phyloP scores from a whole-genome alignment of 441 rosid genomes.

The Bocquillonia castaneifolia region DNA sequence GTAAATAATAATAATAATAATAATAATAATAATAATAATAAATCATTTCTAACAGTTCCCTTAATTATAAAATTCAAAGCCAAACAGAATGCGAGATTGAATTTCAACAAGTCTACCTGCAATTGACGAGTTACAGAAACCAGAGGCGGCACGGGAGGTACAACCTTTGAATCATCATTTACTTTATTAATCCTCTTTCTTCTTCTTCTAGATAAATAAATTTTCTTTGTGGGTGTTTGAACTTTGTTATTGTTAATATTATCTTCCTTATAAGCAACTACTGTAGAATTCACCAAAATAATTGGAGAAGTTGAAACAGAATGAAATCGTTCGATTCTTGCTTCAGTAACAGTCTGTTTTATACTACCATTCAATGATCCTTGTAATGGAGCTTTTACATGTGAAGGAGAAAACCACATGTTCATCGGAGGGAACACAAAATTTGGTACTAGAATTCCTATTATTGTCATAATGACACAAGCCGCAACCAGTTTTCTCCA shows the following conservation, averaged over 20 bases:
- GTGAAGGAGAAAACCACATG: slow-evolving; percentile 27
- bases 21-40: no score
- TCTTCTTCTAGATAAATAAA: slow-evolving; percentile 8
- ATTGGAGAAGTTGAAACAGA: slow-evolving; percentile 24
- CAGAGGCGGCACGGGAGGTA: slow-evolving; percentile 33
- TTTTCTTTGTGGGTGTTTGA: slow-evolving; percentile 5
- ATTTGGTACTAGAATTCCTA: slow-evolving; percentile 46
- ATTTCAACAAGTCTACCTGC: slow-evolving; percentile 36
- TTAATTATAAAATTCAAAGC: not conserved
- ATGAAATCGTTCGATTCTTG: slow-evolving; percentile 30
- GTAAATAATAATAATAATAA: no score
- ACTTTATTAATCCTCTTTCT: slow-evolving; percentile 22
- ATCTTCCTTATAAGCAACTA: slow-evolving; percentile 12
- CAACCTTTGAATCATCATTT: slow-evolving; percentile 26
- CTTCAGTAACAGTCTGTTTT: slow-evolving; percentile 35
- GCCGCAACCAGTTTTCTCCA: slow-evolving; percentile 49
- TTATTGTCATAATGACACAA: slow-evolving; percentile 41
- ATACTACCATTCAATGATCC: slow-evolving; percentile 36
- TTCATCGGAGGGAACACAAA: slow-evolving; percentile 30
- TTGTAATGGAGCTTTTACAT: slow-evolving; percentile 25
- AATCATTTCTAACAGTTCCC: slow-evolving; percentile 3
- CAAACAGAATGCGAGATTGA: not conserved
- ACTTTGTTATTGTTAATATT: no score
- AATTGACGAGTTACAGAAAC: slow-evolving; percentile 19
- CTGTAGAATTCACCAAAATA: slow-evolving; percentile 31